phyloP scores from a whole-genome alignment of 129 eudicot species.

The Smallanthus sonchifolius region DNA sequence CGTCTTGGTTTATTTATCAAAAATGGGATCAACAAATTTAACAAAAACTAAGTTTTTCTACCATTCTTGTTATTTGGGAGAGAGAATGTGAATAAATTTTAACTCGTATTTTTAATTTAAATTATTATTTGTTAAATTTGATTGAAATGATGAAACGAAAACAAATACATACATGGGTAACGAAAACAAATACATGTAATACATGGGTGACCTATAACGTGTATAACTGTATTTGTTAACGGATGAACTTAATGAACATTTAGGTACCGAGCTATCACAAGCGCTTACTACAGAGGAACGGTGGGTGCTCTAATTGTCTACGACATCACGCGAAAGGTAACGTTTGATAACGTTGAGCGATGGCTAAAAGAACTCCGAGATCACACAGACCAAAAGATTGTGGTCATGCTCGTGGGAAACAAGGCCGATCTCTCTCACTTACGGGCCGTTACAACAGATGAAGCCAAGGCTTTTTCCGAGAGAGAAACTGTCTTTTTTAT shows the following conservation, averaged over 20 bases:
- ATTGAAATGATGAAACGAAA: no score
- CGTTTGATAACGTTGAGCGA: constrained; percentile 37
- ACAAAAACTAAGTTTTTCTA: no score
- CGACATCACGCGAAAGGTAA: constrained; percentile 32
- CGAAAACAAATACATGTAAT: no score
- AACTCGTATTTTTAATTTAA: no score
- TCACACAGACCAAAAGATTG: constrained; percentile 42
- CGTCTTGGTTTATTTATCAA: no score
- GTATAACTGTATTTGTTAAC: background rate
- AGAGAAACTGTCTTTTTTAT: constrained; percentile 34
- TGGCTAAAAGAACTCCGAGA: constrained; percentile 42
- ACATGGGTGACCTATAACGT: no score
- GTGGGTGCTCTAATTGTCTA: constrained; percentile 38
- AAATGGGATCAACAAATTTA: no score
- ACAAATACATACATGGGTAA: no score
- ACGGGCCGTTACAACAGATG: constrained; percentile 32
- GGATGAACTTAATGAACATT: background rate
- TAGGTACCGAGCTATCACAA: constrained; percentile 37
- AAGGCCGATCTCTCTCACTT: constrained; percentile 39
- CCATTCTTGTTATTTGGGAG: no score
- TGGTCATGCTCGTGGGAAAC: constrained; percentile 47
- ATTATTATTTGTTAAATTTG: no score
- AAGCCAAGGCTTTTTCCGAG: constrained; percentile 33
- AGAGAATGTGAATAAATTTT: no score
- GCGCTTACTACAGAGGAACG: constrained; percentile 38